Base-by-base conservation (phyloP, 2,329 filamentous ascomycete species). In the Cladosporium cucumerinum region DNA sequence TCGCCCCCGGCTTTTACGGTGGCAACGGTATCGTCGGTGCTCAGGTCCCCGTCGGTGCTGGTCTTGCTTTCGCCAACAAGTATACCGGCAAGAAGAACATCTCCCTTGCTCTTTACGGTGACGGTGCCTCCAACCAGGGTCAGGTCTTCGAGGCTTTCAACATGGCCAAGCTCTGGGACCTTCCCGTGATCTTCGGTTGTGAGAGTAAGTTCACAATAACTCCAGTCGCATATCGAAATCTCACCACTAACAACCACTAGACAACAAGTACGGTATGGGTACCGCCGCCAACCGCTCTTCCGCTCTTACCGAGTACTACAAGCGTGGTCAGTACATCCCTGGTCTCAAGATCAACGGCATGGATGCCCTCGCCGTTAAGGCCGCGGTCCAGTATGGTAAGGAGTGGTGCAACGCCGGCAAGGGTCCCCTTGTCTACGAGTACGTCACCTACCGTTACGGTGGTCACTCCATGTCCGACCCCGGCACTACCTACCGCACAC, bases 231-330 rank as follows among this genome's bases (percentile, higher is more conserved):
- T 6, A 26, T n/a, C 2, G 18, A 23, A 5, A 52, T 11, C 11
- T 2, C 5, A 25, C 25, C 51, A 61, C 73, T 76, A 59, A 76
- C 67, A 23, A 5, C 26, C 36, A 32, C 30, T 66, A 97, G 93
- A 99, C 88, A 99, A 99, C 90, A 99, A 99, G 84, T 99, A 99
- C 80, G 95, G 95, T 80, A 99, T 99, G 95, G 95, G 95, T 82
- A 99, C 95, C 69, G 91, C 95, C 67, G 94, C 95, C 72, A 89
- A 90, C 81, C 93, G 95, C 75, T 93, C 95, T 67, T 94, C 95
- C 67, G 95, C 95, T 74, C 83, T 97, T 78, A 98, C 95, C 80
- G 95, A 99, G 81, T 99, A 99, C 89, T 98, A 99, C 88, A 98
- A 98, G 89, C 94, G 95, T 82, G 95, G 95, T 72, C 95, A 99